These are phyloP conservation scores for Colletotrichum sp. DNA, from an alignment of 2,329 filamentous ascomycete genomes.

Conservation along the genomic window DNA sequence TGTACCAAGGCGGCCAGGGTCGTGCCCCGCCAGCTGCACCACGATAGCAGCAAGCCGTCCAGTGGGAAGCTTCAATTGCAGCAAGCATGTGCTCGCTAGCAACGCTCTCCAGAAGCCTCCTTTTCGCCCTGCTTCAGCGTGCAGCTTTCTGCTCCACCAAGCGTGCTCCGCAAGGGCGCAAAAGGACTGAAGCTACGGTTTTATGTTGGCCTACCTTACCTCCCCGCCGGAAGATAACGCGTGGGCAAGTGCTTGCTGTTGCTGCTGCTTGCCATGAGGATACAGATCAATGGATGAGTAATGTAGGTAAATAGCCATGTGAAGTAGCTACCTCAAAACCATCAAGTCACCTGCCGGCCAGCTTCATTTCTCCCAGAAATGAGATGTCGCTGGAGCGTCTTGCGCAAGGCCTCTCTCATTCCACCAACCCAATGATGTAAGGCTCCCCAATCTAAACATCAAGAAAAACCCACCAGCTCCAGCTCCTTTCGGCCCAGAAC, in stretches of 20 bases:
- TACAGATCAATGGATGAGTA: not conserved
- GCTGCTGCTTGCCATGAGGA: not conserved
- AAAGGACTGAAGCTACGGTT: not conserved
- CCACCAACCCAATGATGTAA: not conserved
- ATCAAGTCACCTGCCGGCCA: not conserved
- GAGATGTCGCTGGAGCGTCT: not conserved
- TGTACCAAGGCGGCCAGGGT: not conserved
- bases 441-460: not conserved
- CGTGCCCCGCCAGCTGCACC: not conserved
- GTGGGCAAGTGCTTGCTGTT: not conserved
- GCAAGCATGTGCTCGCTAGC: not conserved
- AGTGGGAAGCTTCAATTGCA: constrained; percentile 5
- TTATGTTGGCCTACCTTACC: not conserved
- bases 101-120: not conserved
- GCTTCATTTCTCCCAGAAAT: not conserved
- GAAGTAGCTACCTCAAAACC: not conserved
- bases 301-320: not conserved
- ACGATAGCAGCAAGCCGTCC: not conserved
- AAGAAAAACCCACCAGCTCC: not conserved
- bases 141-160: not conserved
- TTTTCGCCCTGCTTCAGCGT: not conserved
- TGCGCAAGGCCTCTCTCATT: not conserved
- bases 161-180: not conserved
- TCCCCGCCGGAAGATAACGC: not conserved
- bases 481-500: not conserved